Conservation (phyloP, 148 eudicot species). For the Heliosperma pusillum region DNA sequence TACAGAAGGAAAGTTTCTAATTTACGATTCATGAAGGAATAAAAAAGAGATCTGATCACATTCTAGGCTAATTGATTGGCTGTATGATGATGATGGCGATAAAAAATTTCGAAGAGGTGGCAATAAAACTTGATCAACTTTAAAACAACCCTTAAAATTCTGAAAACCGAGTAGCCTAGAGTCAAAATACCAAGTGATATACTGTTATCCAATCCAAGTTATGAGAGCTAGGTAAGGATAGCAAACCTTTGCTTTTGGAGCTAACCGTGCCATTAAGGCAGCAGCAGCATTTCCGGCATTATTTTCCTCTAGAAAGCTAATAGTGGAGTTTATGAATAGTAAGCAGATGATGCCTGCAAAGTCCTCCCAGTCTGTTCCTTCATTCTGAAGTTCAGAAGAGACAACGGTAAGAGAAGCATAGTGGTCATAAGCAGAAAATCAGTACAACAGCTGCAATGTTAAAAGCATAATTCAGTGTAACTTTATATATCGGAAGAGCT, state of each 20-base stretch:
- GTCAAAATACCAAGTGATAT: not conserved
- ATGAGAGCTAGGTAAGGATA: conserved; percentile 5
- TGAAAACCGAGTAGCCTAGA: too few relatives aligned
- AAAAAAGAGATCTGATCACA: not conserved
- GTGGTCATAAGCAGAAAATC: not conserved
- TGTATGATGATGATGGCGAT: too few relatives aligned
- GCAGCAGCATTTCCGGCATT: conserved; percentile 82
- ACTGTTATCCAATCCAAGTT: too few relatives aligned
- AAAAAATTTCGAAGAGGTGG: not conserved
- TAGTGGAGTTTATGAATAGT: conserved; percentile 58
- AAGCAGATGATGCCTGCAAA: conserved; percentile 63
- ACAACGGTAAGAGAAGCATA: not conserved
- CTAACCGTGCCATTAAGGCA: conserved; percentile 63
- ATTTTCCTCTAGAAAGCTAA: conserved; percentile 73
- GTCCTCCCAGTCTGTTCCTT: conserved; percentile 80
- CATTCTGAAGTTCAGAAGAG: conserved; percentile 35
- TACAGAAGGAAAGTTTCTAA: conserved; percentile 1
- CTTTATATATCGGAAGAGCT: conserved; percentile 23
- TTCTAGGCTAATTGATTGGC: not conserved
- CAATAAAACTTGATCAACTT: not conserved
- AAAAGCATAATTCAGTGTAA: conserved; percentile 7
- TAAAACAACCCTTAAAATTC: not conserved
- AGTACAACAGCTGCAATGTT: not conserved
- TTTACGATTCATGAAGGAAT: not conserved
- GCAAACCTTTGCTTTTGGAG: conserved; percentile 63